Percentiles rank a stretch among this genome's conserved stretches.
phyloP scores from a whole-genome alignment of 345 rosid genomes.

The Rhodamnia rubescens region DNA sequence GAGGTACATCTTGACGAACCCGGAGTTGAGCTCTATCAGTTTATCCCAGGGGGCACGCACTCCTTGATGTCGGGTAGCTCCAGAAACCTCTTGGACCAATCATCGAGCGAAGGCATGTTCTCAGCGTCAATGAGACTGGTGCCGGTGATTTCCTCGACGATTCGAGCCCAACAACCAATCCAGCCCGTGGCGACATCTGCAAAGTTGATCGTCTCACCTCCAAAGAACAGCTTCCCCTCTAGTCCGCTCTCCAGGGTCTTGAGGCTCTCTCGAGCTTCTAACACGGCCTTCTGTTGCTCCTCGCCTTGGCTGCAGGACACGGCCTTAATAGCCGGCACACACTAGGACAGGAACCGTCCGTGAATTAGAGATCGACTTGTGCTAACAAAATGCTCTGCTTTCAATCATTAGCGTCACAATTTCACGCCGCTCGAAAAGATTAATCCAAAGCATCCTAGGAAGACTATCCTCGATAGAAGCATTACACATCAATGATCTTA shows the following conservation, averaged over 20 bases:
- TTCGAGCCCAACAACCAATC: constrained; percentile 14
- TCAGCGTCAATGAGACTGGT: constrained; percentile 11
- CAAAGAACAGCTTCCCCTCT: constrained; percentile 11
- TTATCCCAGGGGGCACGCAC: constrained; percentile 9
- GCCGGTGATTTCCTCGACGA: constrained; percentile 9
- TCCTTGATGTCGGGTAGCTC: constrained; percentile 13
- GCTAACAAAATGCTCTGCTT: background rate
- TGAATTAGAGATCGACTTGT: background rate
- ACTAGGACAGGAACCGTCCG: background rate
- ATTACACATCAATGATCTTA: background rate
- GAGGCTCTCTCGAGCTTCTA: constrained; percentile 13
- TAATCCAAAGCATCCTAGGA: background rate
- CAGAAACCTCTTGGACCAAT: constrained; percentile 12
- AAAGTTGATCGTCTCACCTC: constrained; percentile 17
- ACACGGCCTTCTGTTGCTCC: constrained; percentile 11
- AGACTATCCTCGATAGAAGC: background rate
- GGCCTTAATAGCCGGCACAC: constrained; percentile 2
- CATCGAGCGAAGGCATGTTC: constrained; percentile 2
- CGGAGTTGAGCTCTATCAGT: constrained; percentile 14
- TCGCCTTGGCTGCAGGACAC: constrained; percentile 4
- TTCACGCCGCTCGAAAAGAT: background rate
- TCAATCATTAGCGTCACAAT: background rate
- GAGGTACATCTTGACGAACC: background rate
- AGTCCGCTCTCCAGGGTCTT: constrained; percentile 10
- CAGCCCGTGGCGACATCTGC: constrained; percentile 15